These are phyloP conservation scores for Stagonosporopsis cucurbitacearum DNA, from an alignment of 2,329 filamentous ascomycete genomes.

Conservation along the genomic window DNA sequence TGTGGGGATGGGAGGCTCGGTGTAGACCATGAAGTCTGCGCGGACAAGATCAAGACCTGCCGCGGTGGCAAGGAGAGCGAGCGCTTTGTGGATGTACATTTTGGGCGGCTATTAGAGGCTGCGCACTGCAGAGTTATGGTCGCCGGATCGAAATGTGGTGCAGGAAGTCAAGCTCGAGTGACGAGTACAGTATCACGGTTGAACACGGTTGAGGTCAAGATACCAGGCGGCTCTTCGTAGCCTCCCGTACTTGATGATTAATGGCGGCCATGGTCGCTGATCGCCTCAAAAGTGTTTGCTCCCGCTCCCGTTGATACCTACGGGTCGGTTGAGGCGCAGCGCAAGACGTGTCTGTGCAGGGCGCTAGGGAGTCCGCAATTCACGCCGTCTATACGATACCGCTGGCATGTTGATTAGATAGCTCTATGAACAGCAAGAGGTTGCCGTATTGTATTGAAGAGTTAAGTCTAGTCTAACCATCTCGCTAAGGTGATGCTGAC, in stretches of 20 bases:
- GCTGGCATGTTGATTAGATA: neutral
- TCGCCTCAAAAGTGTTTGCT: conserved; percentile 6
- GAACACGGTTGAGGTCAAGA: neutral
- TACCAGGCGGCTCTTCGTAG: conserved; percentile 5
- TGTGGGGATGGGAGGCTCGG: conserved; percentile 39
- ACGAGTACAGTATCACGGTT: neutral
- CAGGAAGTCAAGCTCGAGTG: neutral
- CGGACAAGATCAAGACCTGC: conserved; percentile 24
- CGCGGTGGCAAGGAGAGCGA: conserved; percentile 25
- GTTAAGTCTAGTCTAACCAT: neutral
- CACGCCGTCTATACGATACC: neutral
- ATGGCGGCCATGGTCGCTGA: conserved; percentile 9
- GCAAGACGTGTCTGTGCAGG: conserved; percentile 5
- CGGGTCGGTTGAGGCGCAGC: conserved; percentile 4
- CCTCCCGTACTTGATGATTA: conserved; percentile 15
- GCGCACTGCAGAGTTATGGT: neutral
- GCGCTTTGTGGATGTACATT: conserved; percentile 23
- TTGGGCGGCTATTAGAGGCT: neutral
- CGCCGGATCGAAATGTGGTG: neutral
- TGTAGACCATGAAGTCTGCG: conserved; percentile 44
- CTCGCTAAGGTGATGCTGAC: neutral
- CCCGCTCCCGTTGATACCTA: neutral
- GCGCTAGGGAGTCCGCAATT: conserved; percentile 2
- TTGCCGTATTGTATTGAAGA: neutral
- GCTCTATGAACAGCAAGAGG: neutral